Evolutionary conservation across 2,329 filamentous ascomycete genomes (phyloP), one percentile per base, ranked within the genome.

Genomic region (Cercospora beticola): DNA sequence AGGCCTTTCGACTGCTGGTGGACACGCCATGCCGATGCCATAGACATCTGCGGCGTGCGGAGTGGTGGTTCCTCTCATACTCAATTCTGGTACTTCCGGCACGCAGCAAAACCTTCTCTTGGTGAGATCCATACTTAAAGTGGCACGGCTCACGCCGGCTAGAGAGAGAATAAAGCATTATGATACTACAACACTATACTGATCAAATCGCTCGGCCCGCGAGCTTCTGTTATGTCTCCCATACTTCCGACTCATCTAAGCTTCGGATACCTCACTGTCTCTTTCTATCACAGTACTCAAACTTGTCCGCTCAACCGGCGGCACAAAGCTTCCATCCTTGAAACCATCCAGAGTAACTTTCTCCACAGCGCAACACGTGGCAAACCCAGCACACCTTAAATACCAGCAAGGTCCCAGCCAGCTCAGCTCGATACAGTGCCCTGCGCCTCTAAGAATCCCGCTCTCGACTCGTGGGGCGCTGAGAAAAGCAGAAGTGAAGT

Each of bases 401-500:
- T 68, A 68, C 67, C 67, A 68, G 18, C 58, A 58, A 16, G 67
- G 67, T 8, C 67, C 67, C 28, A 68, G 16, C 67, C 67, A 68
- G 23, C 62, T 65, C 30, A 68, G 16, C 16, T 68, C 67, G 14
- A 68, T 68, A 31, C 67, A 68, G 31, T 68, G 62, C 3, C 67
- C 67, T 9, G 62, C 57, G 6, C 67, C 67, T 54, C 67, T 62
- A 4, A 68, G 62, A 5, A 68, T 57, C 1, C 67, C 67, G 26
- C 67, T 68, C 18, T 68, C 67, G 14, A 68, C 64, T 26, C 67
- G 26, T 33, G 67, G 58, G 4, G 57, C 30, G 23, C 64, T 68
- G 12, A 65, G 18, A 7, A 68, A 68, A 5, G 67, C 67, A 6
- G 46, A 54, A 16, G 58, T 46, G 23, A 68, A 68, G 30, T 68